Conservation (phyloP, 208 protist genomes). For the Leishmania aethiopica region DNA sequence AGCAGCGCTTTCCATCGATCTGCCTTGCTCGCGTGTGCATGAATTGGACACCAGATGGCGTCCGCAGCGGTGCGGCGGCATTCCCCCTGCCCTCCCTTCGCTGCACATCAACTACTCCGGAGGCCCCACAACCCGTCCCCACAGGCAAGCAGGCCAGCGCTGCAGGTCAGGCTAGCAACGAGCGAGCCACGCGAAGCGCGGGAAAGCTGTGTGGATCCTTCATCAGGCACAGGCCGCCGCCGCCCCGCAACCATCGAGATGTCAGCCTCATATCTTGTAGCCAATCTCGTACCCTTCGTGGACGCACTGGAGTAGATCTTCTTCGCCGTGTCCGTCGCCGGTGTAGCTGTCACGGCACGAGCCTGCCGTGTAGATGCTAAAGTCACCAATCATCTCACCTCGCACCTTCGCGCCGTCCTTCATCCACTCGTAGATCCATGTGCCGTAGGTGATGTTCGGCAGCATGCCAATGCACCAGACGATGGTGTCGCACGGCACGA, state of each 20-base stretch:
- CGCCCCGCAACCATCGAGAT: background rate
- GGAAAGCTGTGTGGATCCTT: background rate
- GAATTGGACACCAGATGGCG: background rate
- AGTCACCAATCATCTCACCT: conserved; percentile 78
- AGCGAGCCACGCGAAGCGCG: background rate
- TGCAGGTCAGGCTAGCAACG: background rate
- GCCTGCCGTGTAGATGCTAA: conserved; percentile 79
- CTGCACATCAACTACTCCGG: background rate
- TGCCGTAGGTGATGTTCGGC: conserved; percentile 77
- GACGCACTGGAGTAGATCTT: conserved; percentile 83
- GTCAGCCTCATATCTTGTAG: conserved; percentile 59
- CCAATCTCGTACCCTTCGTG: conserved; percentile 89
- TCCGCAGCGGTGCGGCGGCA: background rate
- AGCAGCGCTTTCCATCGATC: no score
- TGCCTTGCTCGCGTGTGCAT: background rate
- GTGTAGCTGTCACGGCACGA: conserved; percentile 79
- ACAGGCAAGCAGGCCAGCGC: background rate
- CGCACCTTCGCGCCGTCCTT: conserved; percentile 78
- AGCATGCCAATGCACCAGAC: conserved; percentile 86
- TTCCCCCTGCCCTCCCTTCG: background rate
- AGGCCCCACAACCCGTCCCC: background rate
- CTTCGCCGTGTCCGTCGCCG: conserved; percentile 78
- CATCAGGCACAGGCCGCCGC: background rate
- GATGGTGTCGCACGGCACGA: conserved; percentile 82
- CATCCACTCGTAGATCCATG: conserved; percentile 90